These are phyloP conservation scores for Nothophytophthora sp. DNA, from an alignment of 352 stramenopile genomes.

Conservation along the genomic window DNA sequence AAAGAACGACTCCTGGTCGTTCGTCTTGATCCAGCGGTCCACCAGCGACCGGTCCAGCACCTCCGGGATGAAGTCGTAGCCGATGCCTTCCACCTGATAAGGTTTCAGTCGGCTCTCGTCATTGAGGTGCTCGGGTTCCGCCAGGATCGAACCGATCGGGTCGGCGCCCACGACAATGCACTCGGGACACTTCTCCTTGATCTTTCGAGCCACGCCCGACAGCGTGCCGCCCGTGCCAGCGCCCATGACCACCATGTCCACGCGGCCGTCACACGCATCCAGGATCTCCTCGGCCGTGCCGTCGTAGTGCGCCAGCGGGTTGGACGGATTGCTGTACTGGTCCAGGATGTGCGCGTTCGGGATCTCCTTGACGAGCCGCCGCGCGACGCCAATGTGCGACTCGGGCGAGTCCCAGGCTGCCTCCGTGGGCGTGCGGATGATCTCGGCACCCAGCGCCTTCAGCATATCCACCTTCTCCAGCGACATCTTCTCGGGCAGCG, in stretches of 20 bases:
- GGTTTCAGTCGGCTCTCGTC: constrained; percentile 89
- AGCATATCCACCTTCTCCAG: constrained; percentile 97
- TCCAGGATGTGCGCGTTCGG: constrained; percentile 96
- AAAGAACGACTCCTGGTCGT: constrained; percentile 93
- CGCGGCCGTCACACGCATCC: constrained; percentile 89
- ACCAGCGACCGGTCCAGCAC: constrained; percentile 94
- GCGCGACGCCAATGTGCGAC: constrained; percentile 94
- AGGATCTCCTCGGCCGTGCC: constrained; percentile 96
- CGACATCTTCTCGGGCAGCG: constrained; percentile 96
- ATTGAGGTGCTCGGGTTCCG: constrained; percentile 92
- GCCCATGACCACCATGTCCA: constrained; percentile 96
- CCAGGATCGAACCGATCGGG: constrained; percentile 93
- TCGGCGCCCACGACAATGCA: constrained; percentile 90
- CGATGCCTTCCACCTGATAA: constrained; percentile 97
- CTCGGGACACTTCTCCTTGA: constrained; percentile 92
- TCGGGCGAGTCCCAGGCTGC: constrained; percentile 96
- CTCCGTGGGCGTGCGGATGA: constrained; percentile 96
- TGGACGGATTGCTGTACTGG: constrained; percentile 97
- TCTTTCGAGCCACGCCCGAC: constrained; percentile 91
- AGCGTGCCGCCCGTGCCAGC: constrained; percentile 96
- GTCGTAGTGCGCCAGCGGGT: constrained; percentile 96
- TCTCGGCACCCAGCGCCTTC: constrained; percentile 95
- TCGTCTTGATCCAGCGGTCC: constrained; percentile 95
- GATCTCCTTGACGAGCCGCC: constrained; percentile 93
- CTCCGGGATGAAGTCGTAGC: constrained; percentile 97